Evolutionary conservation across 176 grass and related monocot genomes (phyloP).

Genomic region (Eleusine indica): DNA sequence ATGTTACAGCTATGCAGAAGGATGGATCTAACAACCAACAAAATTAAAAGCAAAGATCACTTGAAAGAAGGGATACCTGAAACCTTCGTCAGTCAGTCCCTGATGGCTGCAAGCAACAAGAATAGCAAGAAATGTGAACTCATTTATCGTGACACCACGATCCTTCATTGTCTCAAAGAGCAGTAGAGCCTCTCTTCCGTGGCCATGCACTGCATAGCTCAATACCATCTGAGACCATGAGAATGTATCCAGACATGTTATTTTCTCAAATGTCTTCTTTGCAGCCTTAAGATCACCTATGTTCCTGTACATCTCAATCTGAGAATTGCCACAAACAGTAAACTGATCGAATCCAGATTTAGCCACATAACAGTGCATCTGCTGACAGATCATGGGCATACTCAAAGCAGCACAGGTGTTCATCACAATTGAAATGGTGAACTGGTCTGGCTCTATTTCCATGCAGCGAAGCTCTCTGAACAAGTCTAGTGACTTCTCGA

Average conservation of each 20-base stretch:
- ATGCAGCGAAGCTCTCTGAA: slow-evolving; percentile 55
- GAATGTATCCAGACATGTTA: slow-evolving; percentile 49
- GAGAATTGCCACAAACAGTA: slow-evolving; percentile 61
- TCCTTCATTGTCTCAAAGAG: slow-evolving; percentile 72
- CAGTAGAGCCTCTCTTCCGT: slow-evolving; percentile 48
- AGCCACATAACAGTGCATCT: slow-evolving; percentile 59
- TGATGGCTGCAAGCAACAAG: slow-evolving; percentile 70
- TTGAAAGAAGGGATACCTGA: slow-evolving; percentile 50
- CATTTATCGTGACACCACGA: slow-evolving; percentile 36
- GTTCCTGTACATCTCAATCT: slow-evolving; percentile 73
- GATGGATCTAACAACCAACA: slow-evolving; percentile 24
- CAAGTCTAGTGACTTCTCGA: slow-evolving; percentile 55
- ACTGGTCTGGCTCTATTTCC: slow-evolving; percentile 50
- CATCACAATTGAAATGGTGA: slow-evolving; percentile 58
- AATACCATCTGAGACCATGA: slow-evolving; percentile 74
- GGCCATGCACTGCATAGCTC: slow-evolving; percentile 61
- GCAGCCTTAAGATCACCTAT: slow-evolving; percentile 52
- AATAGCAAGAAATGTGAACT: slow-evolving; percentile 54
- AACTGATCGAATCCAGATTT: slow-evolving; percentile 65
- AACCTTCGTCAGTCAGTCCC: slow-evolving; percentile 54
- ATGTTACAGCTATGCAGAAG: neutral
- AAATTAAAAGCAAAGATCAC: neutral
- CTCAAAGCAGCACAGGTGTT: slow-evolving; percentile 53
- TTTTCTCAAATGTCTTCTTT: slow-evolving; percentile 58
- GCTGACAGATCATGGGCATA: slow-evolving; percentile 56